Percentiles rank a stretch among this genome's conserved stretches.
phyloP scores from a whole-genome alignment of 2,329 filamentous ascomycete genomes.

The Bipolaris cookei region DNA sequence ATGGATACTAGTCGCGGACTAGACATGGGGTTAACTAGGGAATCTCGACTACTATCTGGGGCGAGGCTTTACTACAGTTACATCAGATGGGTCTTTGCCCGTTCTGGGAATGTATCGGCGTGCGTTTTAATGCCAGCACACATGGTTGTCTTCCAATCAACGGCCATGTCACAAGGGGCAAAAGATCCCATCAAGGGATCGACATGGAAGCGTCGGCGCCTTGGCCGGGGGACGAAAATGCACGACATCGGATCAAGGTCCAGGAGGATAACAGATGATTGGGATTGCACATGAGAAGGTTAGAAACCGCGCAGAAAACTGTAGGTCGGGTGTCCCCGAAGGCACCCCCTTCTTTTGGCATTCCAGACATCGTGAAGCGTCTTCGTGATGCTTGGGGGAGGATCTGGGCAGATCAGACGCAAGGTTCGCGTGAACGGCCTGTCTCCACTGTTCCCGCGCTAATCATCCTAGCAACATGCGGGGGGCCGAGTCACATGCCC shows the following conservation, averaged over 20 bases:
- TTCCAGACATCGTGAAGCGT: slow-evolving; percentile 19
- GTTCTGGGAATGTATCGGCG: slow-evolving; percentile 6
- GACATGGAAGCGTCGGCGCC: slow-evolving; percentile 1
- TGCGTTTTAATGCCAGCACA: background rate
- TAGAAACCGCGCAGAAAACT: too few relatives aligned
- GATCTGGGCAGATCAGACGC: slow-evolving; percentile 19
- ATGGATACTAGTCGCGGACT: slow-evolving; percentile 6
- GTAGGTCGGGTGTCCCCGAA: too few relatives aligned
- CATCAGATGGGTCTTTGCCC: background rate
- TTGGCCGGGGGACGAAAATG: background rate
- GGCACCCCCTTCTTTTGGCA: background rate
- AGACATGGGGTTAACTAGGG: slow-evolving; percentile 3
- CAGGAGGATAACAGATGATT: background rate
- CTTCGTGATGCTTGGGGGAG: slow-evolving; percentile 21
- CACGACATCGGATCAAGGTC: slow-evolving; percentile 2
- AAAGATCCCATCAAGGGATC: slow-evolving; percentile 1
- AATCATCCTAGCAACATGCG: slow-evolving; percentile 20
- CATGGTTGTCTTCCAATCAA: slow-evolving; percentile 7
- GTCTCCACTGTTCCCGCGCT: slow-evolving; percentile 10
- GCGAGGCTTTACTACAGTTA: background rate
- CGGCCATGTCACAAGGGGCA: background rate
- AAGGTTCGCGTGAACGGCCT: slow-evolving; percentile 20
- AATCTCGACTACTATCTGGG: background rate
- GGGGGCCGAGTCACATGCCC: slow-evolving; percentile 17
- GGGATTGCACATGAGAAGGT: too few relatives aligned